Conservation (phyloP, 768 basidiomycete genomes). For the Trametes punicea region DNA sequence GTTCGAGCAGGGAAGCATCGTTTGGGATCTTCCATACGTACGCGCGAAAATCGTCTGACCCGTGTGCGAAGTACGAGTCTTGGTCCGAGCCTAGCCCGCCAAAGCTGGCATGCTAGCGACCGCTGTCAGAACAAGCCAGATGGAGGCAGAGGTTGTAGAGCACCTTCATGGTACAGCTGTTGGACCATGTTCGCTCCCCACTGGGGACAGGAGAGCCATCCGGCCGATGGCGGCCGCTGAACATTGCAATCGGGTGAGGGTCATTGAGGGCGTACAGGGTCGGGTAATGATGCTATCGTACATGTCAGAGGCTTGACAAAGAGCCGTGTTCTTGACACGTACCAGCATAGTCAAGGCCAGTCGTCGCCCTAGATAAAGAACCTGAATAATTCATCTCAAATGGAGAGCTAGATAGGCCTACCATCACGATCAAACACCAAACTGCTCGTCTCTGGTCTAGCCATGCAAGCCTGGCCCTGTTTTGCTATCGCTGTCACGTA, state of each 20-base stretch:
- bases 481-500: slow-evolving; percentile 47
- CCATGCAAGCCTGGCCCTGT: slow-evolving; percentile 35
- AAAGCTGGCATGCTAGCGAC: slow-evolving; percentile 68
- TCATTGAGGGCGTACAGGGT: slow-evolving; percentile 69
- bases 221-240: slow-evolving; percentile 55
- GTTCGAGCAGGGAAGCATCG: slow-evolving; percentile 38
- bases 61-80: slow-evolving; percentile 65
- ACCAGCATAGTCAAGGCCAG: slow-evolving; percentile 70
- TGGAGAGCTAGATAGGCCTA: slow-evolving; percentile 27
- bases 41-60: slow-evolving; percentile 79
- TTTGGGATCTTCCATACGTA: slow-evolving; percentile 78
- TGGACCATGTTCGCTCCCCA: slow-evolving; percentile 56
- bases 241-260: slow-evolving; percentile 64
- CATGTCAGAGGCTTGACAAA: neutral
- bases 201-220: slow-evolving; percentile 48
- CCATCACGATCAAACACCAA: slow-evolving; percentile 68
- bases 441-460: slow-evolving; percentile 66
- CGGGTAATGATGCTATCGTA: slow-evolving; percentile 57
- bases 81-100: slow-evolving; percentile 52
- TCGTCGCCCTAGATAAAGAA: slow-evolving; percentile 46
- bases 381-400: neutral
- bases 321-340: slow-evolving; percentile 22
- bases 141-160: neutral
- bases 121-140: neutral
- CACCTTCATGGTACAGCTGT: slow-evolving; percentile 80